Base-by-base conservation (phyloP, 176 grass and related monocot species). In the Poa pratensis region DNA sequence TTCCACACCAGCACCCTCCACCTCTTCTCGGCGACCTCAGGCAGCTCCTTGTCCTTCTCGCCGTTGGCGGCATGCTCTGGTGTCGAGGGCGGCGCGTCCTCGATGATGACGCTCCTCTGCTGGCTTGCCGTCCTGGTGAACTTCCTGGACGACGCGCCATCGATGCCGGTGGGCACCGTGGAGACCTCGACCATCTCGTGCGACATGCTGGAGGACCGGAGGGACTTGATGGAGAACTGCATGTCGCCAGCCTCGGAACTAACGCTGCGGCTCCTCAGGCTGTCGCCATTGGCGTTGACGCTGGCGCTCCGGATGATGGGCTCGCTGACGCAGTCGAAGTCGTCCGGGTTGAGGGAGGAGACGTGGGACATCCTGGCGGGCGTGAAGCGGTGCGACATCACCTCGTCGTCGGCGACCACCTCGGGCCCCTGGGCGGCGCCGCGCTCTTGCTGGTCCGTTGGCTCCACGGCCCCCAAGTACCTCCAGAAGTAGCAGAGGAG, bases 301-400 rank as follows among this genome's bases (percentile, higher is more conserved):
- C 86, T 88, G 18, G 61, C 34, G 35, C 66, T 90, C 71, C 87
- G 69, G 54, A 94, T 81, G 81, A 91, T 91, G 7, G 89, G 89
- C 52, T 91, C 89, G 20, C 85, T 89, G 70, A 86, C 26, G 68
- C 57, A 88, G 40, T 94, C 92, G 34, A 82, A 37, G 14, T 91
- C 89, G 42, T 87, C 89, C 66, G 82, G 90, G 79, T 85, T 84
- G 55, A 94, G 19, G 5, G 86, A 91, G 24, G 92, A 91, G 20
- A 81, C 89, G 34, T 97, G 92, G 0, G 95, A 97, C 95, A 97
- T 91, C 45, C 90, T 97, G 17, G 95, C 95, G 0, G 95, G 95
- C 35, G 92, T 95, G 75, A 97, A 97, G 18, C 95, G 83, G 51
- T 97, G 95, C 43, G 92, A 95, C 6, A 78, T 77, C 32, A 91